Percentiles rank a stretch among this genome's conserved stretches.
Conservation (phyloP, 129 eudicot species). For the Scalesia atractyloides region DNA sequence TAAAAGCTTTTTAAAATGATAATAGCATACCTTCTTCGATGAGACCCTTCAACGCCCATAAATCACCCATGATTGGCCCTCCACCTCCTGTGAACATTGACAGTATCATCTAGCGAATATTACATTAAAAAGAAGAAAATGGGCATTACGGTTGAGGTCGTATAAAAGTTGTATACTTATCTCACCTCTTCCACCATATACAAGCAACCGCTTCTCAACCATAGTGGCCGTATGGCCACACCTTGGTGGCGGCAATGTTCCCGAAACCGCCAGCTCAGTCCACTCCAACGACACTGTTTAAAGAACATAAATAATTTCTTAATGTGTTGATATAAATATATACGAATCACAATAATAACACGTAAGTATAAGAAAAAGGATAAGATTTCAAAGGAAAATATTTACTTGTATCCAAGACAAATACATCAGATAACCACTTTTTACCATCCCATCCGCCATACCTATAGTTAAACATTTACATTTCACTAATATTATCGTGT, state of each 20-base stretch:
- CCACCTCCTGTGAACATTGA: slow-evolving; percentile 70
- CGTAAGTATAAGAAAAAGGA: not conserved
- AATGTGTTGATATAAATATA: not conserved
- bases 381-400: slow-evolving; percentile 20
- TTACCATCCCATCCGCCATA: slow-evolving; percentile 99
- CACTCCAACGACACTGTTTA: slow-evolving; percentile 93
- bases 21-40: slow-evolving; percentile 72
- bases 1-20: slow-evolving; percentile 11
- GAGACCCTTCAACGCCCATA: slow-evolving; percentile 97
- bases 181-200: slow-evolving; percentile 95
- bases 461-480: slow-evolving; percentile 51
- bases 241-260: slow-evolving; percentile 91
- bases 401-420: slow-evolving; percentile 86
- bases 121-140: not conserved
- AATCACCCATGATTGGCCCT: slow-evolving; percentile 94
- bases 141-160: slow-evolving; percentile 1
- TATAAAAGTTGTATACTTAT: not conserved
- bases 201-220: slow-evolving; percentile 96
- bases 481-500: slow-evolving; percentile 4
- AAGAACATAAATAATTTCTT: slow-evolving; percentile 7
- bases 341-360: not conserved
- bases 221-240: slow-evolving; percentile 98
- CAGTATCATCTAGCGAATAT: slow-evolving; percentile 11
- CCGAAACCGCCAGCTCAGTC: slow-evolving; percentile 81
- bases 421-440: slow-evolving; percentile 95